Conservation (phyloP, 1,284 basidiomycete genomes). For the Calocybe gambosa region DNA sequence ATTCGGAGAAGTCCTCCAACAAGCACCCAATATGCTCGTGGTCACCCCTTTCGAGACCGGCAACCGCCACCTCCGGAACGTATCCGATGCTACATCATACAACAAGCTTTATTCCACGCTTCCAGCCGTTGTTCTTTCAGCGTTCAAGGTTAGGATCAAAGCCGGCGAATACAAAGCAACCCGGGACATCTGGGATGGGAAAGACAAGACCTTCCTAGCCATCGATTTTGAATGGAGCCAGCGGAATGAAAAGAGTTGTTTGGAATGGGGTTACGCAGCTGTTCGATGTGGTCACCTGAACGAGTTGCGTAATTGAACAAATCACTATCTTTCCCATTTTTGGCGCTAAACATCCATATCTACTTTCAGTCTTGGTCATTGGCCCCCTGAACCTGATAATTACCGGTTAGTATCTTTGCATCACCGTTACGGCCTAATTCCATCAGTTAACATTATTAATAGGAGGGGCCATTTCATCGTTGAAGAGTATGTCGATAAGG, state of each 20-base stretch:
- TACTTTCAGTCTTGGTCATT: constrained; percentile 55
- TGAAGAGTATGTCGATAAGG: constrained; percentile 70
- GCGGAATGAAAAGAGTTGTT: constrained; percentile 57
- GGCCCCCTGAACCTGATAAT: constrained; percentile 80
- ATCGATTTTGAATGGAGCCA: constrained; percentile 78
- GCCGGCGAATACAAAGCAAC: constrained; percentile 65
- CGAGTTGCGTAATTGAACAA: constrained; percentile 53
- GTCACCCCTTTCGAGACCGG: constrained; percentile 62
- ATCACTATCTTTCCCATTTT: constrained; percentile 1
- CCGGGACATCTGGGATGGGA: constrained; percentile 62
- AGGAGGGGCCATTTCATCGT: constrained; percentile 80
- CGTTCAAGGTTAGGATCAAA: constrained; percentile 62
- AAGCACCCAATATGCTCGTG: constrained; percentile 62
- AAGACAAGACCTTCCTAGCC: constrained; percentile 69
- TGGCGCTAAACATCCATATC: constrained; percentile 3
- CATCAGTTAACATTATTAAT: too few relatives aligned
- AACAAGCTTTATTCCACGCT: constrained; percentile 70
- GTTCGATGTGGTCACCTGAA: constrained; percentile 70
- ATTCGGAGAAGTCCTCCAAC: constrained; percentile 67
- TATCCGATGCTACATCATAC: constrained; percentile 67
- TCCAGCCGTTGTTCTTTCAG: constrained; percentile 63
- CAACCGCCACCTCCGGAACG: constrained; percentile 61
- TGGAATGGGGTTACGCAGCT: constrained; percentile 81
- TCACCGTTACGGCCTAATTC: too few relatives aligned
- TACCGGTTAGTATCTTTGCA: constrained; percentile 66